Percentiles rank a stretch among this genome's conserved stretches.
These are phyloP conservation scores for Cordyceps tenuipes DNA, from an alignment of 2,329 filamentous ascomycete species.

Conservation along the genomic window DNA sequence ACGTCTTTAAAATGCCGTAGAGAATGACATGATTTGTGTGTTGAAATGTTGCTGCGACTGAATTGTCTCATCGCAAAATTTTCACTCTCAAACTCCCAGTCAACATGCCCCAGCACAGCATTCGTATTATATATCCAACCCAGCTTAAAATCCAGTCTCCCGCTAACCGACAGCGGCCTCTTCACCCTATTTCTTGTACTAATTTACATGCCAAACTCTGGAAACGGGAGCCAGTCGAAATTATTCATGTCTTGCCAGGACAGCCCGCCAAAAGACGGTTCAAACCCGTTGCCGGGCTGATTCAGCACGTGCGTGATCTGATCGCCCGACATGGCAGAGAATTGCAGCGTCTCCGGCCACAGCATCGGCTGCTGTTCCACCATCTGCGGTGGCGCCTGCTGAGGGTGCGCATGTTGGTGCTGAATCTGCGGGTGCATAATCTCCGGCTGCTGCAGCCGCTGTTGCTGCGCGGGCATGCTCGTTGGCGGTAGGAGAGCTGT, in stretches of 20 bases:
- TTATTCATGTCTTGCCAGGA: slow-evolving; percentile 52
- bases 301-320: slow-evolving; percentile 60
- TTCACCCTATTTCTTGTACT: too few relatives aligned
- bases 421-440: slow-evolving; percentile 6
- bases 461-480: not conserved
- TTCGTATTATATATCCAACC: too few relatives aligned
- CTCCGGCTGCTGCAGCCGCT: not conserved
- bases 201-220: slow-evolving; percentile 31
- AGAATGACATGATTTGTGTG: too few relatives aligned
- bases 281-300: slow-evolving; percentile 51
- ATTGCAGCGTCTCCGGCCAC: slow-evolving; percentile 48
- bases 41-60: too few relatives aligned
- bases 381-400: slow-evolving; percentile 16
- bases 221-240: slow-evolving; percentile 49
- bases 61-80: too few relatives aligned
- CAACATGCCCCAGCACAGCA: too few relatives aligned
- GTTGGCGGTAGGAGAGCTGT: not conserved
- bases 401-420: slow-evolving; percentile 2
- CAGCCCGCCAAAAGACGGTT: slow-evolving; percentile 45
- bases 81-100: too few relatives aligned
- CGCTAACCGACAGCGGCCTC: too few relatives aligned
- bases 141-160: too few relatives aligned
- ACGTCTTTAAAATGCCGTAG: too few relatives aligned
- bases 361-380: slow-evolving; percentile 23
- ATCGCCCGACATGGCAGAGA: slow-evolving; percentile 62